A percentile compares a stretch with the other conserved stretches of the same genome.
These are phyloP conservation scores for Solanum tarijense DNA, from an alignment of 257 asterid species.

Conservation along the genomic window DNA sequence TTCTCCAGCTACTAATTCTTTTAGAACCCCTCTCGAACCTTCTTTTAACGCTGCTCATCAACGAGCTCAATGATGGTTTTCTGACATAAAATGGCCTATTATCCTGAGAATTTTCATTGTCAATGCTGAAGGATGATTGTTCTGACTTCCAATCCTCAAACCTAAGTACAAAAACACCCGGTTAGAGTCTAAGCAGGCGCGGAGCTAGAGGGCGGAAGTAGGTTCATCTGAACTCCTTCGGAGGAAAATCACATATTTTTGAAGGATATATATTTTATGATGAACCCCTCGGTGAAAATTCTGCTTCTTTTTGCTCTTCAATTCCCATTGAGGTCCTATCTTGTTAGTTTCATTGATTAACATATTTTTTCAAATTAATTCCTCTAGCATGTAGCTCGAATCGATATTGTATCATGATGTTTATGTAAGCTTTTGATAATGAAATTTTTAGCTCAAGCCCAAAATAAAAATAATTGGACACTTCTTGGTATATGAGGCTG, in stretches of 20 bases:
- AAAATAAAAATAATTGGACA: too few relatives aligned
- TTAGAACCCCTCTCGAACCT: conserved; percentile 19
- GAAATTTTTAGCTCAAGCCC: background rate
- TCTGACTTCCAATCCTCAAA: conserved; percentile 30
- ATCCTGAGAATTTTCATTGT: background rate
- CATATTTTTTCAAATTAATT: background rate
- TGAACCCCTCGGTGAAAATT: background rate
- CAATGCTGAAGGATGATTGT: conserved; percentile 9
- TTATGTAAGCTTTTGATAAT: background rate
- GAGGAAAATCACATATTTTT: background rate
- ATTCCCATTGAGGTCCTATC: background rate
- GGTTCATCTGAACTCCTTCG: background rate
- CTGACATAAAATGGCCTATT: conserved; percentile 1
- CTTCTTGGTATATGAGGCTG: background rate
- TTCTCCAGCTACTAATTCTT: conserved; percentile 21
- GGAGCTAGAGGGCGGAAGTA: background rate
- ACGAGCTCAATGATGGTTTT: conserved; percentile 18
- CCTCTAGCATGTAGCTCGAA: background rate
- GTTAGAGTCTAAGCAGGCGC: background rate
- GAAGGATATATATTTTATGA: background rate
- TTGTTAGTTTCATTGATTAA: background rate
- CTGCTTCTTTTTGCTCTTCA: background rate
- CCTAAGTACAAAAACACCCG: conserved; percentile 9
- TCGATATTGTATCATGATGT: background rate
- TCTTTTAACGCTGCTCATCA: conserved; percentile 13